A percentile compares a stretch with the other conserved stretches of the same genome.
phyloP scores from a whole-genome alignment of 495 filamentous ascomycete genomes.

The Neurospora sp. region DNA sequence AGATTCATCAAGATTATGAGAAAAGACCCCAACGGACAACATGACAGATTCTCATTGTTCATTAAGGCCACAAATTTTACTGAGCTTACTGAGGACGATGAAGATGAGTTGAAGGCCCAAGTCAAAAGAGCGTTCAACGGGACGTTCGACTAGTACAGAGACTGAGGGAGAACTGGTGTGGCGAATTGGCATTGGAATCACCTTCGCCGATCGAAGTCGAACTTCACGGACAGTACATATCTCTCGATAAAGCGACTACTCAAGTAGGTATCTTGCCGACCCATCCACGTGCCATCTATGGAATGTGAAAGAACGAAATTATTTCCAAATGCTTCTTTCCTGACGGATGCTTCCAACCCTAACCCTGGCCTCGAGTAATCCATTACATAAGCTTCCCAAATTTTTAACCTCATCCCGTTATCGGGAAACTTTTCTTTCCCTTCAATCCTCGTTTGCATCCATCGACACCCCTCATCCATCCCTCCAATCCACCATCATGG shows the following conservation, averaged over 20 bases:
- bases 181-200: no score
- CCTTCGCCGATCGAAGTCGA: background rate
- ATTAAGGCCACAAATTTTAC: no score
- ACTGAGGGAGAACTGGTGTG: no score
- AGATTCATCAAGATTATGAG: background rate
- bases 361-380: background rate
- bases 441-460: background rate
- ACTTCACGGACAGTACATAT: background rate
- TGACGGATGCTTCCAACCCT: background rate
- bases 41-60: background rate
- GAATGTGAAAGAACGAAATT: background rate
- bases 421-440: background rate
- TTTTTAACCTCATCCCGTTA: background rate
- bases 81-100: background rate
- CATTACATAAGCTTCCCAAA: background rate
- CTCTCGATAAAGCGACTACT: background rate
- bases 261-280: background rate
- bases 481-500: constrained; percentile 11
- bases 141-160: no score
- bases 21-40: background rate
- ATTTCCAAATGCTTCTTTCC: background rate
- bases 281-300: background rate
- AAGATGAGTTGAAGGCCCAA: background rate
- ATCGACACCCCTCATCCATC: background rate
- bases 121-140: background rate